Evolutionary conservation across 2,329 filamentous ascomycete genomes (phyloP).

Genomic region (Juglanconis oblonga): DNA sequence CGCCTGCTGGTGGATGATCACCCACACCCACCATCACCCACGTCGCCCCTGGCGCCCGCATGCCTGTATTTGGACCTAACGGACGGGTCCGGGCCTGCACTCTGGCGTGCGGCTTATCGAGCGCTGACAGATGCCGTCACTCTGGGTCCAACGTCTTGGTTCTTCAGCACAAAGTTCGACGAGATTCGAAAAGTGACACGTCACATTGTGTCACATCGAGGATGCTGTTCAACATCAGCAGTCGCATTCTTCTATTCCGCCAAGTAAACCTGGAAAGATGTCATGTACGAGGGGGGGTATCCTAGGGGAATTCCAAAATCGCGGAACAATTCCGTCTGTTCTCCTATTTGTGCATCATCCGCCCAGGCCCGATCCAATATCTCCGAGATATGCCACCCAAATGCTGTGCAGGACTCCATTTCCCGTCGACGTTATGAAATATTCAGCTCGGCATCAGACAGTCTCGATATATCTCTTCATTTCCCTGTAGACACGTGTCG

Average conservation of each 20-base stretch:
- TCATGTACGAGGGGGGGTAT: constrained; percentile 13
- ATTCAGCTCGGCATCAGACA: constrained; percentile 40
- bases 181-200: not conserved
- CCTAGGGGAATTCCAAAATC: not conserved
- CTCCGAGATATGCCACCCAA: not conserved
- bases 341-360: not conserved
- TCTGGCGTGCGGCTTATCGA: not conserved
- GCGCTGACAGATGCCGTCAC: not conserved
- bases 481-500: constrained; percentile 52
- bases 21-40: not conserved
- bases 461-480: constrained; percentile 76
- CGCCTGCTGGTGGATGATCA: not conserved
- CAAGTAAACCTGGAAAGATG: not conserved
- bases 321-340: constrained; percentile 5
- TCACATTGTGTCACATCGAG: constrained; percentile 2
- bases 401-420: not conserved
- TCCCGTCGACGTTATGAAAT: not conserved
- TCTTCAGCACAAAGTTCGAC: not conserved
- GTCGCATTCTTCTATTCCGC: not conserved
- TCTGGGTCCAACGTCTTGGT: not conserved
- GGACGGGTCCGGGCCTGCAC: not conserved
- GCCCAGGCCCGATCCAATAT: not conserved
- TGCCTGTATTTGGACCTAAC: not conserved
- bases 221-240: constrained; percentile 7
- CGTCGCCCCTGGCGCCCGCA: not conserved